Conservation (phyloP, 2,329 filamentous ascomycete genomes). For the Dendrostoma leiphaemia region DNA sequence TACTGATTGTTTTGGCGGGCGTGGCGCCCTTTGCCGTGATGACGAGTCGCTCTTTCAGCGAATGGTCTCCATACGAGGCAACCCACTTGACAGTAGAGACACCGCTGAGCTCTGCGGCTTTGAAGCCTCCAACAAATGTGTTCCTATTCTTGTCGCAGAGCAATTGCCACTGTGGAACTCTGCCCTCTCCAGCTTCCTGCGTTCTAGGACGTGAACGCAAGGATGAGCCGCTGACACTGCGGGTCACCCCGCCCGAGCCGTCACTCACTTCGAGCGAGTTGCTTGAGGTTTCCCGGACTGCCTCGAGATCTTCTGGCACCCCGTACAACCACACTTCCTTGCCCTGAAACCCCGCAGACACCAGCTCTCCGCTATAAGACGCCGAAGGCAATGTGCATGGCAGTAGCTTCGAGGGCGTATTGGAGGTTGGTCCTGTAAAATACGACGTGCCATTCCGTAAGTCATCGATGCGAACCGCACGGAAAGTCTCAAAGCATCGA, state of each 20-base stretch:
- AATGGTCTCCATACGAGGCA: conserved; percentile 47
- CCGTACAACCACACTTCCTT: conserved; percentile 78
- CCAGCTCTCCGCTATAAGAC: conserved; percentile 67
- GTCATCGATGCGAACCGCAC: conserved; percentile 73
- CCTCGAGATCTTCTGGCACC: conserved; percentile 69
- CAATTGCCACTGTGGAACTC: conserved; percentile 66
- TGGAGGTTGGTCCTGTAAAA: conserved; percentile 68
- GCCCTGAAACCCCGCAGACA: conserved; percentile 70
- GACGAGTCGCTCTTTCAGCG: conserved; percentile 58
- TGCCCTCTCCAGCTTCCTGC: conserved; percentile 33
- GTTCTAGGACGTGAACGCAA: conserved; percentile 35
- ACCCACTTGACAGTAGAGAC: conserved; percentile 73
- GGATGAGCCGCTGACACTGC: conserved; percentile 41
- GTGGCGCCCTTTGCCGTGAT: conserved; percentile 70
- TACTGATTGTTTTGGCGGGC: conserved; percentile 53
- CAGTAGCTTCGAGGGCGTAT: conserved; percentile 51
- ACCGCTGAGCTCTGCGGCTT: conserved; percentile 63
- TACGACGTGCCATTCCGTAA: conserved; percentile 74
- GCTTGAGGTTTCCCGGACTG: conserved; percentile 43
- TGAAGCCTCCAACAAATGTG: conserved; percentile 66
- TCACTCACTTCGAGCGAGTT: conserved; percentile 17
- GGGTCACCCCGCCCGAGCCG: conserved; percentile 29
- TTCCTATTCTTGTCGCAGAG: conserved; percentile 68
- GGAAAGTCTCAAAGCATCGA: conserved; percentile 72
- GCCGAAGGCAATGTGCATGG: conserved; percentile 70